Base-by-base conservation (phyloP, 257 asterid genomes). In the Jacaranda mimosifolia region DNA sequence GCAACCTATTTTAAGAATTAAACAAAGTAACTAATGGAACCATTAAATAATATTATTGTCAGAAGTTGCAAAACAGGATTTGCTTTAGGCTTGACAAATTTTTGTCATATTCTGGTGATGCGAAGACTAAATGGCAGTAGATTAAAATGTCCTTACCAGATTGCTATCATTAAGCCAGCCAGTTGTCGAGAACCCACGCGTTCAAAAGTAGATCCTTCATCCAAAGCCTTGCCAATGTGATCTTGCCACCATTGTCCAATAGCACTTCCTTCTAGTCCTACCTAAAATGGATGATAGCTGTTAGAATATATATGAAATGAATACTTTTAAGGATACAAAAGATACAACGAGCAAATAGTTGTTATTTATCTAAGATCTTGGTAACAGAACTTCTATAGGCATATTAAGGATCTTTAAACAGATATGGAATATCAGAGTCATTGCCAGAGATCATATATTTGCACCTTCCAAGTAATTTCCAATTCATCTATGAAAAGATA, bases 231-330 rank as follows among this genome's bases (percentile, higher is more conserved):
- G 62, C 99, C 96, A 21, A 96, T 91, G 56, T 91, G 89, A 63
- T 96, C 98, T 80, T 83, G 97, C 99, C 99, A 96, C 99, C 97
- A 96, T 79, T 90, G 97, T 56, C 99, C 99, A 10, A 86, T 82
- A 68, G 96, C 85, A 85, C 97, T 96, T 78, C 99, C 99, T 89
- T 93, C 99, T 62, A 93, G 92, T 87, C 99, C 98, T 81, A 96
- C 99, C 99, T 96, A 89, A 80, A 93, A 78, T 70, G 78, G 77
- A 81, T 56, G 81, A n/a, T 15, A 60, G 67, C 35, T 26, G 52
- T 68, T 67, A 82, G 56, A 71, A 57, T 3, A 35, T 15, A 48
- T 18, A 9, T 51, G 12, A 81, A 76, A 63, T 18, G 26, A 81
- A 81, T 26, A 59, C 15, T 45, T 58, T 12, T 52, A 39, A 59